Evolutionary conservation across 805 yeast genomes (phyloP), one percentile per base, ranked within the genome.

Genomic region (Starmera caribaea): DNA sequence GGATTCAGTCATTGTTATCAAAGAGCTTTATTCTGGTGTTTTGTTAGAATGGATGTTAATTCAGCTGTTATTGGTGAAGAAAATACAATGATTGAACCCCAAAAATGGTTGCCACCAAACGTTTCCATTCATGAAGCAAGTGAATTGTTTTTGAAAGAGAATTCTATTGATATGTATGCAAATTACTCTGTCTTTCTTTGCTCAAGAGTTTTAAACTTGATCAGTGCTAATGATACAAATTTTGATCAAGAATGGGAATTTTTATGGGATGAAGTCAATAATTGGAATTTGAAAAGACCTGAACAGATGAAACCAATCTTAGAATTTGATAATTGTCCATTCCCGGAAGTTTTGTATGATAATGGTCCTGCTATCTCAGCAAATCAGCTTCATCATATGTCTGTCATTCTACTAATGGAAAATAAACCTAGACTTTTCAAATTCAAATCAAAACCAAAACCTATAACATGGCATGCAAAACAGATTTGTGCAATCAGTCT

Each of bases 11-110:
- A 56, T 24, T 45, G 43, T 16, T 52, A 66, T 16, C 63, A 62
- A 35, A 46, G 68, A 40, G 62, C 66, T 0, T 48, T 68, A 35
- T 66, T 69, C 41, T 69, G 73, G 74, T 60, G 63, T 36, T 64
- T 66, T 49, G 66, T 65, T 2, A 48, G 69, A 17, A 55, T 66
- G 58, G 73, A 68, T 44, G 55, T 66, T 8, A 61, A 62, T 36
- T 58, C 60, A 38, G 61, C 56, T 30, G 59, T 51, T 7, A 58
- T 64, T 32, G 65, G 64, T 13, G 68, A 65, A 38, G 55, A 59
- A 37, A 47, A 55, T 1, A 63, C 71, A 0, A 55, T 64, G 39
- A 54, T 63, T 14, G 61, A 58, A 4, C 47, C 61, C 2, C 58
- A 55, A 21, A 41, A 49, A 38, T 66, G 68, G 69, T 41, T 65